Evolutionary conservation across 1,284 basidiomycete genomes (phyloP), one percentile per base, ranked within the genome.

Genomic region (Golubevia pallescens): DNA sequence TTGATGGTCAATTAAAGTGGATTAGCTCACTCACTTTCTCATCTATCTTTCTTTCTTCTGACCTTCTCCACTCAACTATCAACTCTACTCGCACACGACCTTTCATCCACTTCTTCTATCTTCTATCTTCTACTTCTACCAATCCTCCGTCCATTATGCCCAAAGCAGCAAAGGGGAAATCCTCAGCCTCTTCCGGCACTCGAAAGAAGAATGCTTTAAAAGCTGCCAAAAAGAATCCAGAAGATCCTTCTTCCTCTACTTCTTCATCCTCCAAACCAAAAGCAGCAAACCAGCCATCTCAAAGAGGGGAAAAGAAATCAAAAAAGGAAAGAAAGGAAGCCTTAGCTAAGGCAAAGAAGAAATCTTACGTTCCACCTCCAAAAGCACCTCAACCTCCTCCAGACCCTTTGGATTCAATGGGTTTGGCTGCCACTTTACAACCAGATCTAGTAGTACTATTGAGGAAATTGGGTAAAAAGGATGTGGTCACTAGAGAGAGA

Each of bases 381-480:
- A 95, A 95, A 72, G 95, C 95, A 32, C 90, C 91, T 0, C 92
- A 94, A 19, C 89, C 91, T 0, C 90, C 92, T 61, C 92, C 91
- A 14, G 95, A 98, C 88, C 97, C 97, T 3, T 89, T 99, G 60
- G 96, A 99, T 81, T 90, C 92, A 0, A 91, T 91, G 21, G 94
- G 94, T 0, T 88, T 97, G 7, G 92, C 85, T 10, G 74, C 81
- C n/a, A 61, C 80, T 57, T 74, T 86, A 21, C 86, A 86, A 23
- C 73, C 94, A 0, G 94, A 95, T 58, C 88, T 98, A 19, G 89
- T 96, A 14, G 90, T 99, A 21, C 89, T 94, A 1, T 88, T 98
- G 58, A 87, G 93, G 60, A 90, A 91, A 63, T 88, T 98, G 56
- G 91, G 90, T 34, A 99, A 99, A 89, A 97, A 97, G 87, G 95